These are phyloP conservation scores for Rhizophagus sp. DNA, from an alignment of 192 early-diverging fungal species.

Conservation along the genomic window DNA sequence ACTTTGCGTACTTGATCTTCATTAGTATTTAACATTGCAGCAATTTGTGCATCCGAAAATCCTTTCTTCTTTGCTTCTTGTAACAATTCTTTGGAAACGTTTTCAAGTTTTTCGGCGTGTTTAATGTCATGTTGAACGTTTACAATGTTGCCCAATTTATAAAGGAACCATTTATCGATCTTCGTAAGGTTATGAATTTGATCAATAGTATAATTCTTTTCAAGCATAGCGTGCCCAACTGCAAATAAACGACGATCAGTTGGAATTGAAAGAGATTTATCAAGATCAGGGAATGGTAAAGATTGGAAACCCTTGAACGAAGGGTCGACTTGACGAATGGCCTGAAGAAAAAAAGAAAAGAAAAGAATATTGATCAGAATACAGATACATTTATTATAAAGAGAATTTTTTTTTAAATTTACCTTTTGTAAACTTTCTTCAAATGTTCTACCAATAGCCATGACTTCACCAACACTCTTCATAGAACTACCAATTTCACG, in stretches of 20 bases:
- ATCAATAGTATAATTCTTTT: conserved; percentile 91
- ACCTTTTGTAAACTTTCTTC: conserved; percentile 99
- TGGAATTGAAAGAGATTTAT: conserved; percentile 86
- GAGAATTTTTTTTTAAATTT: conserved; percentile 73
- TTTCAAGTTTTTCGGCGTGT: conserved; percentile 61
- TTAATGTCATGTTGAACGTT: conserved; percentile 66
- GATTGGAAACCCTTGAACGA: conserved; percentile 80
- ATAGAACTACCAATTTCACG: conserved; percentile 88
- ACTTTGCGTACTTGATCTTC: conserved; percentile 89
- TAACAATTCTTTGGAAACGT: conserved; percentile 60
- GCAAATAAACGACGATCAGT: conserved; percentile 96
- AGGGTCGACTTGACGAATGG: conserved; percentile 92
- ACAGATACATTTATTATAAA: conserved; percentile 57
- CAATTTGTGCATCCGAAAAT: conserved; percentile 94
- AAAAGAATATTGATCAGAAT: conserved; percentile 2
- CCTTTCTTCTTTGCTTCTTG: conserved; percentile 90
- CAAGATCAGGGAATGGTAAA: conserved; percentile 61
- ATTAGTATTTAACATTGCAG: conserved; percentile 61
- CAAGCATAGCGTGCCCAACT: conserved; percentile 87
- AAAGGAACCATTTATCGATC: conserved; percentile 98
- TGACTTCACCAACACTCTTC: conserved; percentile 98
- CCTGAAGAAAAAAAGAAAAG: conserved; percentile 36
- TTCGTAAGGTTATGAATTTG: conserved; percentile 86
- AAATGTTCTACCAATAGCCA: conserved; percentile 96
- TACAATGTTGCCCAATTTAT: conserved; percentile 88